A percentile compares a stretch with the other conserved stretches of the same genome.
phyloP scores from a whole-genome alignment of 164 flowering plant genomes.

The Protea cynaroides region DNA sequence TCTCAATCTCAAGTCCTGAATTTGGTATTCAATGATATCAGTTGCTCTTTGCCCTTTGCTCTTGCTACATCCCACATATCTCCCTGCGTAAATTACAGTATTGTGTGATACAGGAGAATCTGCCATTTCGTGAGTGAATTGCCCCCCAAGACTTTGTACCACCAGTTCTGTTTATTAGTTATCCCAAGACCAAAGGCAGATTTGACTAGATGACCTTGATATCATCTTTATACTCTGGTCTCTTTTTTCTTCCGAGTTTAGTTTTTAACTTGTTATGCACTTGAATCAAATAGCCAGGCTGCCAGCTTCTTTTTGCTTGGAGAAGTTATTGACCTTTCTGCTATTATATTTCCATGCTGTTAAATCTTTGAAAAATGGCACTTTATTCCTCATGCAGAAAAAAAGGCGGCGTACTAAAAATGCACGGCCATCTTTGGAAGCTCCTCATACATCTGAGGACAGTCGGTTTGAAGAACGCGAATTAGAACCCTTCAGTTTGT shows the following conservation, averaged over 20 bases:
- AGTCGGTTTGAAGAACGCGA: constrained; percentile 29
- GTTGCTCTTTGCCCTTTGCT: no score
- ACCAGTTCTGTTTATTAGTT: neutral
- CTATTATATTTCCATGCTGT: neutral
- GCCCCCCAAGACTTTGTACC: no score
- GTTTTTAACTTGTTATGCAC: neutral
- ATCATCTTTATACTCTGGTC: neutral
- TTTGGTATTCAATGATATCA: no score
- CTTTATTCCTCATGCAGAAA: constrained; percentile 31
- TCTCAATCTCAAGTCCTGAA: no score
- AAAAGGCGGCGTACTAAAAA: constrained; percentile 28
- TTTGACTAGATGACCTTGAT: neutral
- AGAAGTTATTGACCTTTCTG: neutral
- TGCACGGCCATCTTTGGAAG: constrained; percentile 26
- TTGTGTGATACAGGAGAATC: no score
- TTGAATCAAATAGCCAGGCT: neutral
- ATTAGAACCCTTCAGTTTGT: constrained; percentile 37
- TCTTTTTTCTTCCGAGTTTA: neutral
- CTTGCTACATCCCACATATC: no score
- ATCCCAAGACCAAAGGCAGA: neutral
- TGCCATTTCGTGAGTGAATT: no score
- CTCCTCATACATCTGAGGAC: constrained; percentile 17
- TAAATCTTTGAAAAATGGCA: neutral
- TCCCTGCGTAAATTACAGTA: no score
- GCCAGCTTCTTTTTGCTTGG: neutral